A percentile compares a stretch with the other conserved stretches of the same genome.
Evolutionary conservation across 805 yeast species (phyloP).

Genomic region (Metschnikowia shivogae): DNA sequence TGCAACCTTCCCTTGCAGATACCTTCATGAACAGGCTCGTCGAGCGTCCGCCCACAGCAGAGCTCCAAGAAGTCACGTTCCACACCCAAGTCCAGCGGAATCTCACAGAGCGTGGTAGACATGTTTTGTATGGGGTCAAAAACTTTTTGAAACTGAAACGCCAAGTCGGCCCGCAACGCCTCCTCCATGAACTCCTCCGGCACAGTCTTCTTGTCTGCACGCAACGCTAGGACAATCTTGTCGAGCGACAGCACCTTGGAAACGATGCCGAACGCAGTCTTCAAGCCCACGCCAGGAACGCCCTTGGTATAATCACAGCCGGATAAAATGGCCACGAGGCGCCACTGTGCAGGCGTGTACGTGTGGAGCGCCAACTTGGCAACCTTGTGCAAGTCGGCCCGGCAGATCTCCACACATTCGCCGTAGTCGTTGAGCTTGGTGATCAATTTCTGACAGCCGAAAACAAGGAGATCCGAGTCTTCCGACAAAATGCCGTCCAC

Average conservation of each 20-base stretch:
- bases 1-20: conserved; percentile 65
- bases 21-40: conserved; percentile 44
- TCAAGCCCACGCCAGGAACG: conserved; percentile 72
- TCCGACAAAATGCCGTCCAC: conserved; percentile 89
- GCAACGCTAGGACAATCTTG: conserved; percentile 51
- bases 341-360: conserved; percentile 53
- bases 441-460: conserved; percentile 73
- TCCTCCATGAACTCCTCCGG: conserved; percentile 60
- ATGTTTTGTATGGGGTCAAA: conserved; percentile 55
- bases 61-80: conserved; percentile 39
- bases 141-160: conserved; percentile 84
- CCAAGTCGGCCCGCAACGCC: conserved; percentile 62
- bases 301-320: conserved; percentile 98
- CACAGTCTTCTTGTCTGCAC: conserved; percentile 57
- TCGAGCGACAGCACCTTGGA: conserved; percentile 49
- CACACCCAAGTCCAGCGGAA: conserved; percentile 41
- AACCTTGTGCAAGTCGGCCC: conserved; percentile 50
- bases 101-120: conserved; percentile 56
- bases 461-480: conserved; percentile 87
- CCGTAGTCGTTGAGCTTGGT: conserved; percentile 81
- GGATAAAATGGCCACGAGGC: conserved; percentile 79
- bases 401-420: conserved; percentile 63
- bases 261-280: conserved; percentile 65
- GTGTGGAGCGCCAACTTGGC: conserved; percentile 47
- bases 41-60: conserved; percentile 46